Percentiles rank a stretch among this genome's conserved stretches.
Conservation (phyloP, 73 alveolate species). For the Paramecium octaurelia region DNA sequence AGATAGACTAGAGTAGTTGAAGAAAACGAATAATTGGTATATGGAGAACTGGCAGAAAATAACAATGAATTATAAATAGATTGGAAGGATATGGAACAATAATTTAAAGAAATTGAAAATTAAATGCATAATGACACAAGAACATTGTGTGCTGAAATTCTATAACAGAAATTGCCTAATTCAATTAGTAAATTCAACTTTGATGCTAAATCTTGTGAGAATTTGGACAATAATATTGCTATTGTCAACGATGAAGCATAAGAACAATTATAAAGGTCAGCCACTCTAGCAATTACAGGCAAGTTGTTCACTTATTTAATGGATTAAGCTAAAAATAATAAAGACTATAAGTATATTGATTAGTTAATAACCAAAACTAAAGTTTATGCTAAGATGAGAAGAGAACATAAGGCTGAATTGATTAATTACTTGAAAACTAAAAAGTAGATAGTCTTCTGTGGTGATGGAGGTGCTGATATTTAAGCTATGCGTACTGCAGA, state of each 20-base stretch:
- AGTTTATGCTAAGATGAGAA: conserved; percentile 19
- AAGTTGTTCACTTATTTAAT: not conserved
- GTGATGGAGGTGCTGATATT: conserved; percentile 35
- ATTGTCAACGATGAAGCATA: not conserved
- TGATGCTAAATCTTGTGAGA: not conserved
- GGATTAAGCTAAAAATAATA: not conserved
- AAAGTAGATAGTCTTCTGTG: not conserved
- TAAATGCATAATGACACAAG: not conserved
- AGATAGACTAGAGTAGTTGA: not conserved
- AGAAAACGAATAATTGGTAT: not conserved
- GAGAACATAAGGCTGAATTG: not conserved
- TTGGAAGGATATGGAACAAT: conserved; percentile 19
- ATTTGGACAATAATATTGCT: not conserved
- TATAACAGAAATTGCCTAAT: not conserved
- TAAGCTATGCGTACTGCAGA: conserved; percentile 38
- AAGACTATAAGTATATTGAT: not conserved
- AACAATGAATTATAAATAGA: not conserved
- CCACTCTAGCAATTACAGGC: conserved; percentile 11
- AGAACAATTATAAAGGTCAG: not conserved
- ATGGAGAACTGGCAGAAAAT: not conserved
- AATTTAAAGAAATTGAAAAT: not conserved
- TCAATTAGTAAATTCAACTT: not conserved
- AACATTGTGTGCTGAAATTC: not conserved
- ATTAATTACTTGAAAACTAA: not conserved
- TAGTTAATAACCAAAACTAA: not conserved